Percentiles rank a stretch among this genome's conserved stretches.
Conservation (phyloP, 148 eudicot genomes). For the Rhododendron mucronatum region DNA sequence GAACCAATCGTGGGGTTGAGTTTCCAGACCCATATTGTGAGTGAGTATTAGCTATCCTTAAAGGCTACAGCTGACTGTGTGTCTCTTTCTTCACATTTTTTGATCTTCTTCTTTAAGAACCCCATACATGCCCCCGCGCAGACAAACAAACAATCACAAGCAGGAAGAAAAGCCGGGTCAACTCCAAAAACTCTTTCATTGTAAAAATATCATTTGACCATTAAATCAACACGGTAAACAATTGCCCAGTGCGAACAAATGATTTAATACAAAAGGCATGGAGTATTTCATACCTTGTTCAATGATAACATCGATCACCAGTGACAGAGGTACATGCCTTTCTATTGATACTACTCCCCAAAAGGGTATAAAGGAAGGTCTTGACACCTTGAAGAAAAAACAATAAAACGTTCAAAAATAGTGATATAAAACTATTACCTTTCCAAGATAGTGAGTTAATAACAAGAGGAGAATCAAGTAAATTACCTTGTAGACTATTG, state of each 20-base stretch:
- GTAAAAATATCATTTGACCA: background rate
- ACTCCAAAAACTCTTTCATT: background rate
- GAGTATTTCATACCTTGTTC: conserved; percentile 69
- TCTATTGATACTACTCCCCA: conserved; percentile 53
- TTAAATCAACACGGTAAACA: background rate
- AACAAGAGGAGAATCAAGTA: background rate
- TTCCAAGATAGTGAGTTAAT: background rate
- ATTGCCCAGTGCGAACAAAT: background rate
- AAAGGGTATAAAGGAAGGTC: conserved; percentile 82
- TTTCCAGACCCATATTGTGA: background rate
- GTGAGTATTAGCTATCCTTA: background rate
- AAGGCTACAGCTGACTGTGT: background rate
- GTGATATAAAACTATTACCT: background rate
- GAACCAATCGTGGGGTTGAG: background rate
- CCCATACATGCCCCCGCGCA: background rate
- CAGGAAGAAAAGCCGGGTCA: background rate
- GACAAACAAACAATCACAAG: background rate
- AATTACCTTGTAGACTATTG: conserved; percentile 70
- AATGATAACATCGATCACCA: conserved; percentile 67
- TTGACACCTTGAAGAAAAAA: conserved; percentile 44
- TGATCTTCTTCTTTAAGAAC: background rate
- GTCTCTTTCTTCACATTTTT: background rate
- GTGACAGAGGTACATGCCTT: conserved; percentile 61
- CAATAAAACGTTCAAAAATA: background rate
- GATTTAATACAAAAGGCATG: background rate